Evolutionary conservation across 2,329 filamentous ascomycete species (phyloP).

Genomic region (Beauveria pseudobassiana): DNA sequence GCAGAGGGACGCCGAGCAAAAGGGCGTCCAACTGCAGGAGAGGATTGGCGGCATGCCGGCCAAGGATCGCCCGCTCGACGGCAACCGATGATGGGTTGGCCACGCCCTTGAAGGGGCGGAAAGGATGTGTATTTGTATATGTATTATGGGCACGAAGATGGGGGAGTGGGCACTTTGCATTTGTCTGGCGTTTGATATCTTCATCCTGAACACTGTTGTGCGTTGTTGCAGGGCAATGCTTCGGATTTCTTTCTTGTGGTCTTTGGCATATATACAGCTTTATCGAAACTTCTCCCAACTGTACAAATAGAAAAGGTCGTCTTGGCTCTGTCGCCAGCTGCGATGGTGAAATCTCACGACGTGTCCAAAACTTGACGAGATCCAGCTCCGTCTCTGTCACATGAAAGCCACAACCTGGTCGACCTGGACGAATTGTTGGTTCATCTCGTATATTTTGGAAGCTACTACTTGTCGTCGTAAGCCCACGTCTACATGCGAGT

Average conservation of each 20-base stretch:
- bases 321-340: neutral
- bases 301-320: neutral
- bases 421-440: neutral
- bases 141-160: conserved; percentile 7
- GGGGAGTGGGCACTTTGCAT: conserved; percentile 4
- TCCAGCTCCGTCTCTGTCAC: conserved; percentile 39
- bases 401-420: conserved; percentile 31
- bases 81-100: neutral
- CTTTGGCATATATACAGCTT: conserved; percentile 2
- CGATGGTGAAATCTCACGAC: neutral
- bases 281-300: conserved; percentile 1
- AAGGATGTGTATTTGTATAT: conserved; percentile 1
- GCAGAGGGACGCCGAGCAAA: conserved; percentile 44
- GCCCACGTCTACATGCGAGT: neutral
- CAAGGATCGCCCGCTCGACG: conserved; percentile 26
- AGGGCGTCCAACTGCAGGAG: conserved; percentile 36
- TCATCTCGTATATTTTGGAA: too few species aligned
- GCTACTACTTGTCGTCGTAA: neutral
- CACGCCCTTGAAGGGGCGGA: neutral
- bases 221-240: neutral
- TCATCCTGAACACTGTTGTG: neutral
- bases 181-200: conserved; percentile 11
- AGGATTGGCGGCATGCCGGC: conserved; percentile 47
- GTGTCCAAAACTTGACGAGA: neutral
- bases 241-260: neutral